Evolutionary conservation across 495 filamentous ascomycete species (phyloP).

Genomic region (Jackrogersella minutella): DNA sequence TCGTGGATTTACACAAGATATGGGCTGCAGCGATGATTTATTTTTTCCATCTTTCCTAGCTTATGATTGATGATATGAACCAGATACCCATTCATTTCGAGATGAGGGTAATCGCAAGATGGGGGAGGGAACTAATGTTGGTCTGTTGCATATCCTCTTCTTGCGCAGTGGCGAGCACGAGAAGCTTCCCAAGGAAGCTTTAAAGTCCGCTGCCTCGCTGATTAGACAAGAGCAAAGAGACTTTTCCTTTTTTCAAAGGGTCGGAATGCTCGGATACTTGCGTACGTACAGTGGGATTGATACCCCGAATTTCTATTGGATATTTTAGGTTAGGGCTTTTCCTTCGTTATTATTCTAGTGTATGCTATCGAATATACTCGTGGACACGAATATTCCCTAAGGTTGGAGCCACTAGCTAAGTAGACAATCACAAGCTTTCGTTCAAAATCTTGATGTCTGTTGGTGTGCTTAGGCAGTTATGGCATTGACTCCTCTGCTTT

Average conservation of each 20-base stretch:
- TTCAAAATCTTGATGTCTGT: not conserved
- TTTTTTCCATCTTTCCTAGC: conserved; percentile 32
- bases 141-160: conserved; percentile 34
- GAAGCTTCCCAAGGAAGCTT: conserved; percentile 1
- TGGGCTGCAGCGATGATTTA: conserved; percentile 30
- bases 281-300: conserved; percentile 34
- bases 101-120: conserved; percentile 49
- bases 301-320: conserved; percentile 33
- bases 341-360: conserved; percentile 40
- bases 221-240: conserved; percentile 38
- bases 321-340: conserved; percentile 16
- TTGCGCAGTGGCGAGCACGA: conserved; percentile 13
- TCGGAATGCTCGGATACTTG: conserved; percentile 18
- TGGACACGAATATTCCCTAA: conserved; percentile 6
- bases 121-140: conserved; percentile 38
- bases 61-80: conserved; percentile 44
- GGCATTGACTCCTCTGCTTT: no score
- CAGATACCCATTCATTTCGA: conserved; percentile 48
- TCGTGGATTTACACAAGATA: conserved; percentile 32
- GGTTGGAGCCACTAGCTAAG: conserved; percentile 3
- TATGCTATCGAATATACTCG: conserved; percentile 32
- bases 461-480: not conserved
- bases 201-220: not conserved
- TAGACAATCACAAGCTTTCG: conserved; percentile 39
- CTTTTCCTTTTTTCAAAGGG: conserved; percentile 9